phyloP scores from a whole-genome alignment of 1,139 yeast species.

The Lodderomyces parapsilosis region DNA sequence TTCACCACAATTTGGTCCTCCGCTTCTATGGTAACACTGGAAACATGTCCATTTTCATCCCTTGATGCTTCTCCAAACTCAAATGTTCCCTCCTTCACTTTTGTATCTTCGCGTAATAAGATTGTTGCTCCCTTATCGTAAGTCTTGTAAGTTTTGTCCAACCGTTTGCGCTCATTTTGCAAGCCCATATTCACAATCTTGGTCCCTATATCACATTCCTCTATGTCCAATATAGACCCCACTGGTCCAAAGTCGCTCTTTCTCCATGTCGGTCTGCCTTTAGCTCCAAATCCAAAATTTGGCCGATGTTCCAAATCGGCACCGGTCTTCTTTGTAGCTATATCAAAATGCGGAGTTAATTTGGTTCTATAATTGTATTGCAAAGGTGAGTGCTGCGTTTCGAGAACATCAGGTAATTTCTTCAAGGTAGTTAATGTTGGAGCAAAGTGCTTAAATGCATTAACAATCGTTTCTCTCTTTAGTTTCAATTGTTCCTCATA shows the following conservation, averaged over 20 bases:
- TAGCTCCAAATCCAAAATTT: slow-evolving; percentile 84
- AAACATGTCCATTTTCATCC: slow-evolving; percentile 34
- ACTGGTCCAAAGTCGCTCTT: slow-evolving; percentile 45
- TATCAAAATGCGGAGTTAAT: slow-evolving; percentile 91
- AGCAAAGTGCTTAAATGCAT: slow-evolving; percentile 83
- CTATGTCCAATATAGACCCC: slow-evolving; percentile 72
- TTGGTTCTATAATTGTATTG: slow-evolving; percentile 82
- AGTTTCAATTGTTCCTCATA: slow-evolving; percentile 71
- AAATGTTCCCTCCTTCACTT: slow-evolving; percentile 14
- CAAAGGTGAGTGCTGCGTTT: slow-evolving; percentile 79
- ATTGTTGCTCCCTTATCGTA: slow-evolving; percentile 88
- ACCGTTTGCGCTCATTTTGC: slow-evolving; percentile 62
- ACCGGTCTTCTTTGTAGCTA: slow-evolving; percentile 54
- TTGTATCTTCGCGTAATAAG: slow-evolving; percentile 75
- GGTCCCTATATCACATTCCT: slow-evolving; percentile 91
- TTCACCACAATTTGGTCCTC: slow-evolving; percentile 27
- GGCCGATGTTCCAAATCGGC: slow-evolving; percentile 49
- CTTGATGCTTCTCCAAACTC: slow-evolving; percentile 40
- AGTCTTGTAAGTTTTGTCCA: slow-evolving; percentile 46
- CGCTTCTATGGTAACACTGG: slow-evolving; percentile 23
- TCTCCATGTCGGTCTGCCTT: slow-evolving; percentile 75
- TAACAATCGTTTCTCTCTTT: slow-evolving; percentile 71
- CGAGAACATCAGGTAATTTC: slow-evolving; percentile 56
- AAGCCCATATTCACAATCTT: slow-evolving; percentile 71
- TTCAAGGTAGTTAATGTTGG: slow-evolving; percentile 33